Evolutionary conservation across 768 basidiomycete genomes (phyloP), one percentile per base, ranked within the genome.

Genomic region (Phanerochaete carnosa): DNA sequence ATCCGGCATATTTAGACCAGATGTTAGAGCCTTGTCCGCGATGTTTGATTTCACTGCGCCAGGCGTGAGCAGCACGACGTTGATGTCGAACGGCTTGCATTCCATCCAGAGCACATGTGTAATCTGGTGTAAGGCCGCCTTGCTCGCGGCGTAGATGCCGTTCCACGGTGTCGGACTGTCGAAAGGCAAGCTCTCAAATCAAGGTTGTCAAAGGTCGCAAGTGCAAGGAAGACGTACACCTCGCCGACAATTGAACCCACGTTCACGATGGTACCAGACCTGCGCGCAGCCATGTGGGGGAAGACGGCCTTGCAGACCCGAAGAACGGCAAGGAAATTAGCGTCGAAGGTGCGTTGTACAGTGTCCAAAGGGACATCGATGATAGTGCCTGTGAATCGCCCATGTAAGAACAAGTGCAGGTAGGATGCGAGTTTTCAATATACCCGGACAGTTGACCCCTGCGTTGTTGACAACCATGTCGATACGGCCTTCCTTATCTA

Each of bases 381-480:
- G 12, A 79, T 30, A 0, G 80, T 74, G 15, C 79, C 80, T 80
- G 64, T 0, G 23, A 19, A 23, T 37, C 9, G 7, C 39, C 29
- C 22, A 19, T 37, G 55, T 30, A 22, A 53, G 50, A 15, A 6
- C 19, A 8, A 4, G 39, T 19, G 39, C 11, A 19, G 19, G 19
- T 19, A 12, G 32, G 26, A 23, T 12, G 30, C 47, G 4, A 19
- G 15, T n/a, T 28, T n/a, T 8, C 9, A 26, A 63, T 77, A 39
- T 61, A 84, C 86, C 84, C 63, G 82, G 63, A 56, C 62, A 64
- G 6, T 62, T 59, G 3, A 72, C 69, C 19, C 87, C 88, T 2
- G 91, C 92, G 61, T 92, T 92, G 68, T 92, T 92, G 45, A 92
- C 88, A 1, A 92, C 72, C 0, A 93, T 74, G 61, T 93, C 90